phyloP scores from a whole-genome alignment of 1,139 yeast species.

The Candida smagusa region DNA sequence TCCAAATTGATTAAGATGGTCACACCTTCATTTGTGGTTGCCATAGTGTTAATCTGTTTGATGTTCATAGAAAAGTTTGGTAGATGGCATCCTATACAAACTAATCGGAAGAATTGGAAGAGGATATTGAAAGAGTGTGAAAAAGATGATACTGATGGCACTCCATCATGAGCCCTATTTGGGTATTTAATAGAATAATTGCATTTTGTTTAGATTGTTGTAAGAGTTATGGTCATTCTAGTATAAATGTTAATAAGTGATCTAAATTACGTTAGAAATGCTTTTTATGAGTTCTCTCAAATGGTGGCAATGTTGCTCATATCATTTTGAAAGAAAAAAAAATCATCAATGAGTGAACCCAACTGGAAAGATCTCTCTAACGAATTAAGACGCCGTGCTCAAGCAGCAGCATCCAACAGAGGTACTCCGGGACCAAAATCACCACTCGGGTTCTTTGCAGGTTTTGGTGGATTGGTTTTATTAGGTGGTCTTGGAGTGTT shows the following conservation, averaged over 20 bases:
- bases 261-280: too few species aligned
- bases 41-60: constrained; percentile 30
- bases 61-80: constrained; percentile 31
- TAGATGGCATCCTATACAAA: constrained; percentile 36
- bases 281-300: too few species aligned
- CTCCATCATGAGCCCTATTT: constrained; percentile 28
- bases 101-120: constrained; percentile 44
- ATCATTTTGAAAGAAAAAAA: neutral
- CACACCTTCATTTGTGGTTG: constrained; percentile 63
- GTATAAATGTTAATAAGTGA: too few species aligned
- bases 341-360: constrained; percentile 41
- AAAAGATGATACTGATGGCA: constrained; percentile 43
- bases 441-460: constrained; percentile 64
- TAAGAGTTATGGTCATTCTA: too few species aligned
- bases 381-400: constrained; percentile 55
- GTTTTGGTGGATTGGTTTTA: constrained; percentile 71
- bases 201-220: too few species aligned
- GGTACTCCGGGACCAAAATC: constrained; percentile 46
- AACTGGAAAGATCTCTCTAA: constrained; percentile 68
- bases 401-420: constrained; percentile 30
- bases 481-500: constrained; percentile 71
- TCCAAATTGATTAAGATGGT: constrained; percentile 61
- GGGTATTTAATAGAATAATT: too few species aligned
- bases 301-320: too few species aligned
- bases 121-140: constrained; percentile 32